phyloP scores from a whole-genome alignment of 257 asterid genomes.

The Capsicum chinense region DNA sequence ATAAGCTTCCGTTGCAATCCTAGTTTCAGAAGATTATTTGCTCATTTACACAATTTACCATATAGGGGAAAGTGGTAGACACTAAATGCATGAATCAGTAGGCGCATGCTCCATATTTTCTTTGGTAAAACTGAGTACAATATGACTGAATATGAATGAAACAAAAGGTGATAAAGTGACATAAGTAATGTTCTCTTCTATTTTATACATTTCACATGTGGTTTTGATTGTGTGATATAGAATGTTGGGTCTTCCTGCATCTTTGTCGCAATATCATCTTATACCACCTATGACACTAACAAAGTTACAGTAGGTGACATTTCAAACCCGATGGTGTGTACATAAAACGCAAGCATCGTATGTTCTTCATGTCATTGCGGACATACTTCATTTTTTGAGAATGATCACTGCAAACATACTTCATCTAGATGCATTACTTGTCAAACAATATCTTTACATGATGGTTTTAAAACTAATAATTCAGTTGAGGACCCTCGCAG shows the following conservation, averaged over 20 bases:
- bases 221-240: neutral
- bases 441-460: neutral
- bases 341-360: neutral
- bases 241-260: neutral
- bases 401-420: neutral
- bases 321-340: neutral
- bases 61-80: neutral
- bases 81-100: neutral
- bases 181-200: too few species aligned
- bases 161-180: conserved; percentile 5
- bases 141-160: neutral
- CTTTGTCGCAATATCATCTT: neutral
- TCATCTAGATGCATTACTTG: neutral
- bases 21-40: neutral
- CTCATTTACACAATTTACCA: neutral
- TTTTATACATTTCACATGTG: neutral
- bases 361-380: neutral
- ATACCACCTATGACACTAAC: neutral
- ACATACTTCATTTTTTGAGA: neutral
- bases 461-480: neutral
- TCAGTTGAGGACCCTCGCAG: neutral
- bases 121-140: conserved; percentile 17
- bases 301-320: neutral
- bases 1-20: neutral
- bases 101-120: neutral